Percentiles rank a stretch among this genome's conserved stretches.
Conservation (phyloP, 805 yeast genomes). For the Lachancea quebecensis region DNA sequence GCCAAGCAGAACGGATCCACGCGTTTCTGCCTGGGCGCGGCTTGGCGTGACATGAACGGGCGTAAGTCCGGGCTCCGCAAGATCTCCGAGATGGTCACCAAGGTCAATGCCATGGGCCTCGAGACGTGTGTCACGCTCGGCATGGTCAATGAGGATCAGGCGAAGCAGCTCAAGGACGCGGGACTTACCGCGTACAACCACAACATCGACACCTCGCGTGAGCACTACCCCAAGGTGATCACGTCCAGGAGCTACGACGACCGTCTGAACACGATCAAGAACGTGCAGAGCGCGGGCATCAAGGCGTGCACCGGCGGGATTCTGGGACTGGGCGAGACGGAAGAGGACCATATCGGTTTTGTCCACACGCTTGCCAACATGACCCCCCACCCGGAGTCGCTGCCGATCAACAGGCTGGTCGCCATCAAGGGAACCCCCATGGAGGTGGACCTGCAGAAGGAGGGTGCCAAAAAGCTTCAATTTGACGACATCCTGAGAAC, state of each 20-base stretch:
- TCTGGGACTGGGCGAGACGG: slow-evolving; percentile 69
- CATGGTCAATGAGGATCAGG: slow-evolving; percentile 65
- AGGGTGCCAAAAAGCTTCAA: slow-evolving; percentile 40
- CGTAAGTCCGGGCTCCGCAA: slow-evolving; percentile 58
- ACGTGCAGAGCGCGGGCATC: slow-evolving; percentile 57
- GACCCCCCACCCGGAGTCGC: slow-evolving; percentile 70
- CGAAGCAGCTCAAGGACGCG: slow-evolving; percentile 49
- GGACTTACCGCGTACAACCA: slow-evolving; percentile 81
- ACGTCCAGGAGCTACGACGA: slow-evolving; percentile 68
- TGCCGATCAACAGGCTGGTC: slow-evolving; percentile 75
- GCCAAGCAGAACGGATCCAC: slow-evolving; percentile 70
- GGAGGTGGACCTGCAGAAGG: slow-evolving; percentile 43
- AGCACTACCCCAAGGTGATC: slow-evolving; percentile 66
- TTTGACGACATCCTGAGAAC: slow-evolving; percentile 61
- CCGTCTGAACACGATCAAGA: slow-evolving; percentile 56
- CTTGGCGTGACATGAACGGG: slow-evolving; percentile 83
- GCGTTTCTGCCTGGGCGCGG: slow-evolving; percentile 80
- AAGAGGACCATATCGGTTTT: slow-evolving; percentile 63
- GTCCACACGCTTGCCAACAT: slow-evolving; percentile 59
- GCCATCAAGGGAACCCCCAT: slow-evolving; percentile 76
- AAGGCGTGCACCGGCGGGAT: slow-evolving; percentile 77
- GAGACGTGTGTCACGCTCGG: slow-evolving; percentile 80
- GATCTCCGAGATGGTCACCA: slow-evolving; percentile 58
- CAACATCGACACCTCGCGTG: slow-evolving; percentile 73
- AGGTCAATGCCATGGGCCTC: slow-evolving; percentile 58